Evolutionary conservation across 164 flowering plant genomes (phyloP).

Genomic region (Paratinospora sagittata): DNA sequence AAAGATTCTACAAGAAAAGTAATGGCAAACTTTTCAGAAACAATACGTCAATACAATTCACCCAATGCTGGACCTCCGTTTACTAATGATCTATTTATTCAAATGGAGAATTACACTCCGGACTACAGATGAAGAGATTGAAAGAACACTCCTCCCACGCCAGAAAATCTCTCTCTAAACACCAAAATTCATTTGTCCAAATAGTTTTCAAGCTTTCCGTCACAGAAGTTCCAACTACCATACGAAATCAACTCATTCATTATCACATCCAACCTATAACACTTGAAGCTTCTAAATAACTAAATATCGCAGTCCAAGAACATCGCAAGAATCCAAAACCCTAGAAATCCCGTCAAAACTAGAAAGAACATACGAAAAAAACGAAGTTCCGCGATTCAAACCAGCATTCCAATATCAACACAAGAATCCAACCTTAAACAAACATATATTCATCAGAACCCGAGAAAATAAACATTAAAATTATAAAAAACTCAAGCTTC

Average conservation of each 20-base stretch:
- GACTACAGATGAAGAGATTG: background rate
- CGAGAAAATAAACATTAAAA: background rate
- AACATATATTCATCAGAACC: background rate
- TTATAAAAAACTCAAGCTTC: background rate
- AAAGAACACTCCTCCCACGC: background rate
- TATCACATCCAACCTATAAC: background rate
- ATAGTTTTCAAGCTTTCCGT: background rate
- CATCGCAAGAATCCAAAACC: background rate
- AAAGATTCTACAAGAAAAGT: background rate
- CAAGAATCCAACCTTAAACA: background rate
- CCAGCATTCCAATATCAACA: background rate
- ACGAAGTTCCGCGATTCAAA: background rate
- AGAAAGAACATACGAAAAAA: background rate
- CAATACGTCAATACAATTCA: background rate
- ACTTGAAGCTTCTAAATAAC: background rate
- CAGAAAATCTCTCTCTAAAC: background rate
- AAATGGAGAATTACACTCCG: background rate
- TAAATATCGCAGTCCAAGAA: background rate
- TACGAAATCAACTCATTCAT: background rate
- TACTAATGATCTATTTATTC: background rate
- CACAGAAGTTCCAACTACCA: background rate
- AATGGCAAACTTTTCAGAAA: background rate
- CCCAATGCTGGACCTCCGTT: background rate
- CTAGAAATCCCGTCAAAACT: background rate
- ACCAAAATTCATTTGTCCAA: background rate